These are phyloP conservation scores for Fusarium annulatum DNA, from an alignment of 2,329 filamentous ascomycete species.

Conservation along the genomic window DNA sequence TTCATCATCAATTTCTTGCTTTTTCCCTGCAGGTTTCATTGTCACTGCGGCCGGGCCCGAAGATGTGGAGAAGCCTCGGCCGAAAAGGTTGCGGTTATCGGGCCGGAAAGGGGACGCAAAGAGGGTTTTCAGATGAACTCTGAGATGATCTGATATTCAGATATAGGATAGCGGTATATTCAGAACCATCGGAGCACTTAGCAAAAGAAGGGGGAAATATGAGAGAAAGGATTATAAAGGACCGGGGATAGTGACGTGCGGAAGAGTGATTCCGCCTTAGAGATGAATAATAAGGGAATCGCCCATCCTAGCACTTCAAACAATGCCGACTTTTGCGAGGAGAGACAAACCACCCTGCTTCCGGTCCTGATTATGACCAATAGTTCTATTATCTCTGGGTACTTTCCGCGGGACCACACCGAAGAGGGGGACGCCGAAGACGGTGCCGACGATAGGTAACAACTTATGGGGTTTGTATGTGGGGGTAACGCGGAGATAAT, in stretches of 20 bases:
- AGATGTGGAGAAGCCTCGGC: constrained; percentile 34
- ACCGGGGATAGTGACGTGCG: constrained; percentile 1
- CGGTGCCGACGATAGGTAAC: constrained; percentile 27
- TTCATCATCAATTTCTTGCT: constrained; percentile 17
- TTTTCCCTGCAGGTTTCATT: constrained; percentile 26
- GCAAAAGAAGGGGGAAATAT: neutral
- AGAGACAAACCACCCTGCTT: neutral
- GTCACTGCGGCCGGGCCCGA: constrained; percentile 33
- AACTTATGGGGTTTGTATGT: constrained; percentile 12
- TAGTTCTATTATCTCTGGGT: neutral
- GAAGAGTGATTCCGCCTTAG: constrained; percentile 34
- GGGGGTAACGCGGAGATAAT: constrained; percentile 19
- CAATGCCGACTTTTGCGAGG: constrained; percentile 20
- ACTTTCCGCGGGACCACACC: constrained; percentile 23
- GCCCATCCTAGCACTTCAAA: neutral
- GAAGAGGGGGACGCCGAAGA: constrained; percentile 28
- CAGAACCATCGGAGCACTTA: neutral
- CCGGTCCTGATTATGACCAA: constrained; percentile 26
- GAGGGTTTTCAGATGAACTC: neutral
- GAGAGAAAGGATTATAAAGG: constrained; percentile 4
- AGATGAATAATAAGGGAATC: neutral
- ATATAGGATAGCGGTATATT: neutral
- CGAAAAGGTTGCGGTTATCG: constrained; percentile 12
- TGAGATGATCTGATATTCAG: neutral
- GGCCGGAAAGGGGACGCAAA: constrained; percentile 11